phyloP scores from a whole-genome alignment of 2,329 filamentous ascomycete genomes.

The Lachnellula subtilissima region DNA sequence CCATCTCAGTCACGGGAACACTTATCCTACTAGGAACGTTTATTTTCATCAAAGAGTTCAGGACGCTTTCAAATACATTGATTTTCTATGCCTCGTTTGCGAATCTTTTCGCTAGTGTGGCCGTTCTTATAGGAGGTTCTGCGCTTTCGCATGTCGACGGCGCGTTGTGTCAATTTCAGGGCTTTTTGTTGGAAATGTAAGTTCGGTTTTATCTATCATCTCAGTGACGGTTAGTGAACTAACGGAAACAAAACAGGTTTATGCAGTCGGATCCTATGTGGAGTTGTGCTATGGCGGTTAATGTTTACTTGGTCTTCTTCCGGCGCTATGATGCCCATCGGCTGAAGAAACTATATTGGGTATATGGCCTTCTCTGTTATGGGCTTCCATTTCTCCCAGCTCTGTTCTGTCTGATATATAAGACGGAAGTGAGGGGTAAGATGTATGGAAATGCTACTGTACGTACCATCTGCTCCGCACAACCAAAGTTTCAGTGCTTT shows the following conservation, averaged over 20 bases:
- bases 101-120: slow-evolving; percentile 55
- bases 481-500: neutral
- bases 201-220: neutral
- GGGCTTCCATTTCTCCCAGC: slow-evolving; percentile 51
- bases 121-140: slow-evolving; percentile 50
- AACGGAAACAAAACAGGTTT: slow-evolving; percentile 51
- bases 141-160: slow-evolving; percentile 29
- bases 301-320: slow-evolving; percentile 59
- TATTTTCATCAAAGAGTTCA: slow-evolving; percentile 60
- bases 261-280: slow-evolving; percentile 48
- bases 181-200: slow-evolving; percentile 73
- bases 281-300: slow-evolving; percentile 56
- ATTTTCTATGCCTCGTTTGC: slow-evolving; percentile 58
- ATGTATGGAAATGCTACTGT: slow-evolving; percentile 36
- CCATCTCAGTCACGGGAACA: slow-evolving; percentile 65
- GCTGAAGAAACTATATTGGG: slow-evolving; percentile 49
- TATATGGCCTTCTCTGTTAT: slow-evolving; percentile 51
- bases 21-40: slow-evolving; percentile 70
- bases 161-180: slow-evolving; percentile 63
- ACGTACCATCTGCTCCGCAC: neutral
- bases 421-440: slow-evolving; percentile 28
- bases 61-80: slow-evolving; percentile 71
- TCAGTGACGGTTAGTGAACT: slow-evolving; percentile 33
- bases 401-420: slow-evolving; percentile 49
- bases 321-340: slow-evolving; percentile 46